A percentile compares a stretch with the other conserved stretches of the same genome.
Evolutionary conservation across 1,139 yeast species (phyloP).

Genomic region (Magnusiomyces magnusii): DNA sequence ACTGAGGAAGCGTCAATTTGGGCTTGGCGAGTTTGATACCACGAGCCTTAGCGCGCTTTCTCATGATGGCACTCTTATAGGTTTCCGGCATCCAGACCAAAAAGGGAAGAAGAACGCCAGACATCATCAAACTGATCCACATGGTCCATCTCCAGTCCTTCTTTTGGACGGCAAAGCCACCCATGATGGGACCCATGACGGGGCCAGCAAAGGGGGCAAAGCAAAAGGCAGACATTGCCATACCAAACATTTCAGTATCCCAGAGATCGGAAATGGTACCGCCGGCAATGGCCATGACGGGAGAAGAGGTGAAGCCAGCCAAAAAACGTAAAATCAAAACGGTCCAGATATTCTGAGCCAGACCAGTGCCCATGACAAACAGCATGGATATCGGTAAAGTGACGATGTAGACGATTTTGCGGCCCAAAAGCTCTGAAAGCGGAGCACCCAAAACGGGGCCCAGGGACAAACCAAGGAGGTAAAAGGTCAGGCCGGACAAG

Average conservation of each 20-base stretch:
- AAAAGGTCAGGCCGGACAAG: conserved; percentile 52
- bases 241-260: conserved; percentile 57
- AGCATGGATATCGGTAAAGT: conserved; percentile 53
- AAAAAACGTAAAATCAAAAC: conserved; percentile 61
- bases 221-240: conserved; percentile 68
- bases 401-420: conserved; percentile 53
- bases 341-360: conserved; percentile 41
- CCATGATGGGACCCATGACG: conserved; percentile 72
- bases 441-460: conserved; percentile 48
- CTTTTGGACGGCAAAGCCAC: conserved; percentile 63
- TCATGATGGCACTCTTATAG: conserved; percentile 54
- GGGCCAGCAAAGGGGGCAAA: conserved; percentile 79
- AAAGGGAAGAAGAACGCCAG: conserved; percentile 56
- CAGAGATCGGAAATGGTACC: conserved; percentile 71
- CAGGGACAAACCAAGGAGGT: conserved; percentile 45
- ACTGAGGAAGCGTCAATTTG: conserved; percentile 26
- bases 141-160: conserved; percentile 73
- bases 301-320: conserved; percentile 72
- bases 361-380: conserved; percentile 46
- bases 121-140: conserved; percentile 70
- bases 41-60: conserved; percentile 50
- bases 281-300: conserved; percentile 79
- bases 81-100: conserved; percentile 54
- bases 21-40: conserved; percentile 42
- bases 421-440: conserved; percentile 44